Base-by-base conservation (phyloP, 495 filamentous ascomycete species). In the Aspergillus taichungensis region DNA sequence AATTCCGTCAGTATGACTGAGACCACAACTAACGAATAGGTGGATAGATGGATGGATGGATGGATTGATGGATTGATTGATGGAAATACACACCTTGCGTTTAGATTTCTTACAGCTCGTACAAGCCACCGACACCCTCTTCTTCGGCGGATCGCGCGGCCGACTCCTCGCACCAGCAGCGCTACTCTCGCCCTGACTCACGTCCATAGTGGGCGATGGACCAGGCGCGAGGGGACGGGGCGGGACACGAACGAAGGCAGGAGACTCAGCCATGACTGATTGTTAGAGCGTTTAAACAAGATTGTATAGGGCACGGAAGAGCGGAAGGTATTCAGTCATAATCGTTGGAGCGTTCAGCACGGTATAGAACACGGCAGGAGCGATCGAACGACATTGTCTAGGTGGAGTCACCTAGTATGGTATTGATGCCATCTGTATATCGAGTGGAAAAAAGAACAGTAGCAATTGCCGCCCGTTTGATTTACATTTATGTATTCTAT, bases 41-140 rank as follows among this genome's bases (percentile, higher is more conserved):
- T 12, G 36, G 32, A 27, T 2, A 8, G 30, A 44, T 14, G 14
- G 7, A 13, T 5, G 32, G 35, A 8, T 33, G 30, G 13, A 37
- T 30, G 10, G 30, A 34, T 31, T 7, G 13, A 35, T 13, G 30
- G 8, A 30, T 28, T 28, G 8, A 13, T 14, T 14, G 10, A 37
- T 44, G 12, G 10, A 31, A 2, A 24, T 24, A 46, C 56, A 40
- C 37, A 52, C 68, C 60, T 73, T 73, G 6, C 69, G 59, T 49
- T 73, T 73, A 0, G 69, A 73, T 49, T 71, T 70, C 34, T 73
- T 73, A 49, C 69, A 73, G 0, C 67, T 63, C 42, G 70, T 38
- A 54, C 69, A 73, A 6, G 69, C 69, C 40, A 69, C 71, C 0
- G 69, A 73, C 2, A 70, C 69, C 8, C 69, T 55, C 45, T 68